Evolutionary conservation across 129 eudicot genomes (phyloP), one percentile per base, ranked within the genome.

Genomic region (Mikania micrantha): DNA sequence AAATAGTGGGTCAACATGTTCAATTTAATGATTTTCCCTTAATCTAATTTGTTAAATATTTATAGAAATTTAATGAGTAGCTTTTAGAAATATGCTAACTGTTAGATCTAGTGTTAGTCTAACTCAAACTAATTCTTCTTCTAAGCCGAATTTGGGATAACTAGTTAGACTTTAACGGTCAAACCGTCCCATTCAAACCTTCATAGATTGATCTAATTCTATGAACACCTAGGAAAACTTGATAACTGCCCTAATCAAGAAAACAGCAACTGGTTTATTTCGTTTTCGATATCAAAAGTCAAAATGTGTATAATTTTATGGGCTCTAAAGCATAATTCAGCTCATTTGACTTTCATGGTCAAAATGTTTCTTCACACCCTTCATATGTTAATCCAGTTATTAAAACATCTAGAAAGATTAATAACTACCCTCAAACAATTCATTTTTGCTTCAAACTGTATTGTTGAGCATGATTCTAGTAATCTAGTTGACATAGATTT

Each of bases 301-400:
- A 6, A 36, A 36, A 4, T 36, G 41, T 36, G 8, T 36, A n/a
- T 5, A 11, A 2, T 36, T 36, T 36, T 36, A 9, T 36, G 8
- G 1, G 10, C 19, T 44, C 50, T 44, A 20, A 13, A 49, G 57
- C 57, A 19, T 21, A 22, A 40, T 15, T 12, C 2, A 53, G 24
- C 16, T 53, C 2, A 28, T 54, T 69, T 54, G 56, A 56, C 74
- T 69, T 56, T 69, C 16, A 31, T 38, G 65, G 66, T 56, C 66
- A 56, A 69, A 25, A 60, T 3, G 1, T 69, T 2, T 31, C 35
- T 17, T 0, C 50, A 11, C 38, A 42, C 61, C 31, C 69, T 45
- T 45, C 53, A 16, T 45, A 16, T 2, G 53, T 16, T 16, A 45
- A 45, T 5, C n/a, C n/a, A n/a, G n/a, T n/a, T 45, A 28, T 13